Conservation (phyloP, 306 rosid genomes). For the Coriaria nepalensis region DNA sequence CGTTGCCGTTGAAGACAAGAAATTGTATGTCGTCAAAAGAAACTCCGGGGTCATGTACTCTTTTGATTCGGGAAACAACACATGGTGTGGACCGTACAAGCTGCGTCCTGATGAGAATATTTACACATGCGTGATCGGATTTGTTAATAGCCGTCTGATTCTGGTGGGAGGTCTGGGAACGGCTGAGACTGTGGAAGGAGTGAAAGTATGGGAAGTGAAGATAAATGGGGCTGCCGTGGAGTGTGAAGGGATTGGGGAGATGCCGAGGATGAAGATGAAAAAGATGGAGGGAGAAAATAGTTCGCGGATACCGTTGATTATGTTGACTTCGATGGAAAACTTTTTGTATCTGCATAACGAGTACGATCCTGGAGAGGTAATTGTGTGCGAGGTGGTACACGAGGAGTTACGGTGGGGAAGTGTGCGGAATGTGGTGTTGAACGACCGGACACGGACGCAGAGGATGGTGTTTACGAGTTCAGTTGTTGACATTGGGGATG, state of each 20-base stretch:
- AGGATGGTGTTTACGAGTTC: constrained; percentile 43
- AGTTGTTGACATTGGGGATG: no score
- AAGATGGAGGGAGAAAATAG: constrained; percentile 27
- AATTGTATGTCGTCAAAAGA: constrained; percentile 40
- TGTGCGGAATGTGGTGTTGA: constrained; percentile 20
- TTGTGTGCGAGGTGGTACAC: constrained; percentile 26
- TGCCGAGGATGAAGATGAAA: constrained; percentile 43
- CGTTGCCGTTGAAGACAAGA: constrained; percentile 21
- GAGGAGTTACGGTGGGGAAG: constrained; percentile 38
- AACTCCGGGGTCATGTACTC: constrained; percentile 33
- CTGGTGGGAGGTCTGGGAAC: constrained; percentile 40
- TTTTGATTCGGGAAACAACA: constrained; percentile 23
- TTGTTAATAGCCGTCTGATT: constrained; percentile 17
- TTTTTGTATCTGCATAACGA: constrained; percentile 34
- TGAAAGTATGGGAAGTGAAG: constrained; percentile 41
- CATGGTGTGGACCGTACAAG: constrained; percentile 53
- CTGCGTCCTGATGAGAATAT: constrained; percentile 19
- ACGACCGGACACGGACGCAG: constrained; percentile 15
- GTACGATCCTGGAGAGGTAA: constrained; percentile 21
- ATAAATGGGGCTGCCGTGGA: constrained; percentile 18
- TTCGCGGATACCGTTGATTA: constrained; percentile 24
- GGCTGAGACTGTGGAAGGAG: constrained; percentile 21
- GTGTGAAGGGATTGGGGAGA: constrained; percentile 34
- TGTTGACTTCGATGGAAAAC: constrained; percentile 27
- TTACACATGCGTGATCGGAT: constrained; percentile 20